Evolutionary conservation across 2,329 filamentous ascomycete species (phyloP).

Genomic region (Bipolaris victoriae): DNA sequence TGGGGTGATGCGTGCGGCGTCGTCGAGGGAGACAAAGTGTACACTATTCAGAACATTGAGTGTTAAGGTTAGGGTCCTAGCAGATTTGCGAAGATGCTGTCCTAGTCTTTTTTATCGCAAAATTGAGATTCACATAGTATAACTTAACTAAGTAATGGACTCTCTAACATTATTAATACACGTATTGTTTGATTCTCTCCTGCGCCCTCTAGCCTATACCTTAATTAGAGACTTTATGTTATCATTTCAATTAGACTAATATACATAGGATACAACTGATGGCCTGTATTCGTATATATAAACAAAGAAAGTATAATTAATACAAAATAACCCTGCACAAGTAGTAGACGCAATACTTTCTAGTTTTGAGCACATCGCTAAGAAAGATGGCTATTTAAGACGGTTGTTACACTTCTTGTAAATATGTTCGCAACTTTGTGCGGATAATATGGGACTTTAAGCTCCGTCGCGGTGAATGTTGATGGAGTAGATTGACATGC

Average conservation of each 20-base stretch:
- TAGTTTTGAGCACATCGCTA: neutral
- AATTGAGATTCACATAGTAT: neutral
- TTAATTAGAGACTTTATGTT: neutral
- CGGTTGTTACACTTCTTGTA: neutral
- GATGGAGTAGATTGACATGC: neutral
- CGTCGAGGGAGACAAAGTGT: slow-evolving; percentile 37
- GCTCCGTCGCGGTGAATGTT: neutral
- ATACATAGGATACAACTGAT: neutral
- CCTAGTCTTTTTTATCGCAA: neutral
- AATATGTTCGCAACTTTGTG: neutral
- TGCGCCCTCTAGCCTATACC: neutral
- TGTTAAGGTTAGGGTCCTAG: slow-evolving; percentile 2
- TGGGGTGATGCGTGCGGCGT: slow-evolving; percentile 45
- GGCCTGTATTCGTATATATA: neutral
- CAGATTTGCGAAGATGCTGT: neutral
- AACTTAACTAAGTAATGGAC: neutral
- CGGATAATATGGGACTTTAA: slow-evolving; percentile 1
- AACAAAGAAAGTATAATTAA: neutral
- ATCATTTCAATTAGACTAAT: neutral
- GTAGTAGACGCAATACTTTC: neutral
- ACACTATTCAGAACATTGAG: slow-evolving; percentile 10
- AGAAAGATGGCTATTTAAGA: slow-evolving; percentile 1
- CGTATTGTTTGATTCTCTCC: neutral
- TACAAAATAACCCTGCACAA: neutral
- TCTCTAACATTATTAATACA: neutral